A percentile compares a stretch with the other conserved stretches of the same genome.
Evolutionary conservation across 2,329 filamentous ascomycete species (phyloP).

Genomic region (Lasiodiplodia theobromae): DNA sequence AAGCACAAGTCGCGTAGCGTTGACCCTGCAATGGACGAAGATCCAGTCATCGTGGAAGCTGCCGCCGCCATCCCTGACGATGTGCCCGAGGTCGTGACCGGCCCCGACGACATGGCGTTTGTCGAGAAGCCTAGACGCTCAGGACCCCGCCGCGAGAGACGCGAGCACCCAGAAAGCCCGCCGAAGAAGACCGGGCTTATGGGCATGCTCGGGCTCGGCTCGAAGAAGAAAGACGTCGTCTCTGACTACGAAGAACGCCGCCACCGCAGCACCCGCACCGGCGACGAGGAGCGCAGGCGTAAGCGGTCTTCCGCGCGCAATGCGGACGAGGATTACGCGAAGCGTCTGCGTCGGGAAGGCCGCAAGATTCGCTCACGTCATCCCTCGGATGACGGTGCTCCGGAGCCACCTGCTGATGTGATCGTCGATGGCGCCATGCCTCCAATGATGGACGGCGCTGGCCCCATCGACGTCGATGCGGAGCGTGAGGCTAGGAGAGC

Average conservation of each 20-base stretch:
- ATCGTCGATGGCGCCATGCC: neutral
- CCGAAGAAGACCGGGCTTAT: conserved; percentile 68
- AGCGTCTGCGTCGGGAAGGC: conserved; percentile 27
- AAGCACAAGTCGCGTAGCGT: conserved; percentile 33
- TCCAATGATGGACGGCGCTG: neutral
- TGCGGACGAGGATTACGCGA: conserved; percentile 39
- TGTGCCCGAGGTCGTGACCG: conserved; percentile 51
- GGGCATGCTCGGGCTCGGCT: conserved; percentile 56
- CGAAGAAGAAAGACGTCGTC: conserved; percentile 42
- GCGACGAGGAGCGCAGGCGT: conserved; percentile 46
- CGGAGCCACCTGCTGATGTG: neutral
- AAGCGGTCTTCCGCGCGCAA: conserved; percentile 47
- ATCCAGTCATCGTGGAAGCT: conserved; percentile 51
- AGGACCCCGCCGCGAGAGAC: conserved; percentile 58
- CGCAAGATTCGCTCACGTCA: conserved; percentile 20
- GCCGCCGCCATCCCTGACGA: conserved; percentile 46
- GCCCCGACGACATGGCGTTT: conserved; percentile 60
- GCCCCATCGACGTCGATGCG: neutral
- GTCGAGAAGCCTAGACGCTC: conserved; percentile 57
- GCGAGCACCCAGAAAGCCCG: conserved; percentile 61
- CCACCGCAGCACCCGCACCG: conserved; percentile 43
- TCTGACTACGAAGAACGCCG: conserved; percentile 41
- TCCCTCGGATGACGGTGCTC: conserved; percentile 7
- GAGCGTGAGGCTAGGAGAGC: conserved; percentile 43
- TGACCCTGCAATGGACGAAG: conserved; percentile 42